Base-by-base conservation (phyloP, 192 early-diverging fungal genomes). In the Backusella luteola region DNA sequence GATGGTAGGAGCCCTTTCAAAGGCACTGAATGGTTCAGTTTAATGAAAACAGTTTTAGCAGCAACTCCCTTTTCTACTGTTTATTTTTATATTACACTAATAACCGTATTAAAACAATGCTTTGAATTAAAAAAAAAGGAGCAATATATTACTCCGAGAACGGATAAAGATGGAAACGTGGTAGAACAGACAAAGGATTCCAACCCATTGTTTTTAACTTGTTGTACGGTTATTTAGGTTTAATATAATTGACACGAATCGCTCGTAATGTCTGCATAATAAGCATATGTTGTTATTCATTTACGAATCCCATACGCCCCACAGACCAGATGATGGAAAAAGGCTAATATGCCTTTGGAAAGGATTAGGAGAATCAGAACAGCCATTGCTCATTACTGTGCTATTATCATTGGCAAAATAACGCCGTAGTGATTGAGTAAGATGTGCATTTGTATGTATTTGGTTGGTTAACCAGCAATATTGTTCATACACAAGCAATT, bases 41-140 rank as follows among this genome's bases (percentile, higher is more conserved):
- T 26, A 59, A 59, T 59, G 53, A 59, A 59, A 59, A 59, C 53
- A 59, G 53, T 59, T 59, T 59, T 59, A 59, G 53, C 23, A 59
- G 29, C 53, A 59, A 5, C 53, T 59, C 53, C 52, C 53, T 26
- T 26, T 26, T 59, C 23, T 1, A 12, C 8, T 59, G n/a, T 59
- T 59, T 59, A 59, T 59, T 59, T 59, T 59, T 59, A 63, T 63
- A 63, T 63, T 29, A 63, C 26, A 63, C 19, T 21, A 56, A 56
- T 56, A 2, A 56, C 56, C 56, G 56, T 63, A 63, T 63, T 63
- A 63, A 63, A 63, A 63, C 23, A 63, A 63, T 63, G 23, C 6
- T 63, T 63, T 4, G 56, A 63, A 63, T 63, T 63, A 63, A 63
- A 63, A 63, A 59, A 63, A 14, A 14, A 29, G 56, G 56, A 63